Base-by-base conservation (phyloP, 169 alveolate species). In the Eimeria brunetti region DNA sequence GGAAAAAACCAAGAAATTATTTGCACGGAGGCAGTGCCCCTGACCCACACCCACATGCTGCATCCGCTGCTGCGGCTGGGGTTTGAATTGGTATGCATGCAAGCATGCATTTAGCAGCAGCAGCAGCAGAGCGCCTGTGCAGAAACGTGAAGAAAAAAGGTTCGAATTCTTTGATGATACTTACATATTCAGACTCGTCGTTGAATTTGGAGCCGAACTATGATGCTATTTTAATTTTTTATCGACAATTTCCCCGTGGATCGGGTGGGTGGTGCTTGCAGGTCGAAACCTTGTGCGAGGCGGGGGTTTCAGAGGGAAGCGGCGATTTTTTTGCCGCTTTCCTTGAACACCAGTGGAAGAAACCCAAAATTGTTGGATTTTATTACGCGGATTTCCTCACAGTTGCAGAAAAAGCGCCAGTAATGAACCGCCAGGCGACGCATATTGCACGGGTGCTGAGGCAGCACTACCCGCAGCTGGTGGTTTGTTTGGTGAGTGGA, bases 1-100 rank as follows among this genome's bases (percentile, higher is more conserved):
- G 51, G 44, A 75, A 75, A n/a, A 75, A 18, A n/a, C 9, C 46
- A 38, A 18, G 12, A 16, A 1, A 2, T 58, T 18, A 58, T 58
- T 58, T 2, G 4, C 14, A 58, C 85, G 1, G 85, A 75, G 2
- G 85, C 85, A 1, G 56, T 75, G 8, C 85, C 85, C 16, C 85
- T 75, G 46, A 49, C 38, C 24, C 85, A 75, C 85, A 75, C 85
- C 22, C 85, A 75, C 56, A 75, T 75, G 85, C 53, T 75, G 49
- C 85, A 75, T n/a, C 85, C 85, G 27, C 85, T 36, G 53, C 56
- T 75, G 30, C 85, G 85, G 58, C 85, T 75, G 18, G 85, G 85
- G 14, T 49, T 75, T 14, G 85, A 75, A 75, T 33, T 75, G 27
- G 85, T 75, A 30, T 14, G 85, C 24, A 14, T 33, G 18, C 36